Conservation (phyloP, 139 green algal species). For the Monoraphidium neglectum region DNA sequence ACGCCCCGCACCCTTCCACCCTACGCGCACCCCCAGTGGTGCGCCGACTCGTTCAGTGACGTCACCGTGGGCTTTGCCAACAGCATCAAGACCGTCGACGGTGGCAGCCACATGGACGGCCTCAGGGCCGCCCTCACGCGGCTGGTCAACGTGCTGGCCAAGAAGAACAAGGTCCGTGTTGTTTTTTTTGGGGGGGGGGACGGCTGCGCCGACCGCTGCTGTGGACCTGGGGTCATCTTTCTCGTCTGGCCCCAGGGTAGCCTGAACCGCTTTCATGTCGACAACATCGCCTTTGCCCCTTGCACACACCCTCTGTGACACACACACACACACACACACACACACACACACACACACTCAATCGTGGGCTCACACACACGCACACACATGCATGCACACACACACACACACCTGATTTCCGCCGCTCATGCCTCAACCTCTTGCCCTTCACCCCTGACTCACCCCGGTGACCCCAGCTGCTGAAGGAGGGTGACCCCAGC, state of each 20-base stretch:
- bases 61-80: constrained; percentile 96
- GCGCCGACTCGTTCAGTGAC: constrained; percentile 76
- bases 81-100: constrained; percentile 94
- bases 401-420: too few species aligned
- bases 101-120: constrained; percentile 96
- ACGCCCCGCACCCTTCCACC: not conserved
- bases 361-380: too few species aligned
- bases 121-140: constrained; percentile 82
- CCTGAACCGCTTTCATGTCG: too few species aligned
- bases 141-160: constrained; percentile 72
- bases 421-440: too few species aligned
- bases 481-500: constrained; percentile 83
- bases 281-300: too few species aligned
- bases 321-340: not conserved
- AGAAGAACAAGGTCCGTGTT: constrained; percentile 24
- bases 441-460: too few species aligned
- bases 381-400: too few species aligned
- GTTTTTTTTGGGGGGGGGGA: too few species aligned
- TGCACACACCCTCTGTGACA: not conserved
- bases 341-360: not conserved
- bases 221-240: too few species aligned
- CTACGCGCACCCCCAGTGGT: constrained; percentile 90
- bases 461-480: constrained; percentile 62
- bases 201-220: too few species aligned
- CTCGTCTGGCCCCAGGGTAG: too few species aligned